These are phyloP conservation scores for Torulaspora indica DNA, from an alignment of 805 yeast genomes.

Conservation along the genomic window DNA sequence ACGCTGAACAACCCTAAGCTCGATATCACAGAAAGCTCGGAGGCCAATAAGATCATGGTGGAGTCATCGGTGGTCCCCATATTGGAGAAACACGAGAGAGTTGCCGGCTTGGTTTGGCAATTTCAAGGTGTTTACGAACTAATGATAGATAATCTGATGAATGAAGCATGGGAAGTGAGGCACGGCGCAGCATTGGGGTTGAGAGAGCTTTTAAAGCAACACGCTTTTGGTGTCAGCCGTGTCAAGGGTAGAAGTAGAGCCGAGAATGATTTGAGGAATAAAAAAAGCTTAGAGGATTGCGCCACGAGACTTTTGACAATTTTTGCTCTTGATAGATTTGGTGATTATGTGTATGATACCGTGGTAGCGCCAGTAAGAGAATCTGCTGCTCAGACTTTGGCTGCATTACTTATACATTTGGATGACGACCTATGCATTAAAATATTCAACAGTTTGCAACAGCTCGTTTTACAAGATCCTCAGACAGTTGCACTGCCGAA, in stretches of 20 bases:
- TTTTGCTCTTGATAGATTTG: constrained; percentile 90
- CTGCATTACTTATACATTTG: constrained; percentile 78
- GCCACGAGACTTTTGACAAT: constrained; percentile 79
- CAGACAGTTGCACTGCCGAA: constrained; percentile 36
- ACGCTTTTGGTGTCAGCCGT: constrained; percentile 83
- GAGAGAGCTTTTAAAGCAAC: constrained; percentile 67
- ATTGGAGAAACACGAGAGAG: constrained; percentile 63
- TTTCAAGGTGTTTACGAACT: constrained; percentile 90
- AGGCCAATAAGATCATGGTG: constrained; percentile 75
- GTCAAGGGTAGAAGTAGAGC: constrained; percentile 53
- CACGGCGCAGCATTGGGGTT: constrained; percentile 95
- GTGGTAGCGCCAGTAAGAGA: constrained; percentile 98
- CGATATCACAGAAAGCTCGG: constrained; percentile 72
- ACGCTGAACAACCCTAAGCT: constrained; percentile 38
- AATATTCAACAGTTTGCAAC: constrained; percentile 61
- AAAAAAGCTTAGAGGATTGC: constrained; percentile 74
- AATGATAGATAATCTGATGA: constrained; percentile 69
- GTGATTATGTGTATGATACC: constrained; percentile 94
- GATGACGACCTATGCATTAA: constrained; percentile 49
- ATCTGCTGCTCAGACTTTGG: constrained; percentile 90
- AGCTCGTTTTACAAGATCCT: constrained; percentile 62
- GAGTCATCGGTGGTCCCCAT: constrained; percentile 72
- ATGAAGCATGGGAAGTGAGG: constrained; percentile 87
- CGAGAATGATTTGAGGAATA: constrained; percentile 64
- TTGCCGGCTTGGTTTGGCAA: constrained; percentile 81